A percentile compares a stretch with the other conserved stretches of the same genome.
These are phyloP conservation scores for Globisporangium megalacanthum DNA, from an alignment of 352 stramenopile genomes.

Conservation along the genomic window DNA sequence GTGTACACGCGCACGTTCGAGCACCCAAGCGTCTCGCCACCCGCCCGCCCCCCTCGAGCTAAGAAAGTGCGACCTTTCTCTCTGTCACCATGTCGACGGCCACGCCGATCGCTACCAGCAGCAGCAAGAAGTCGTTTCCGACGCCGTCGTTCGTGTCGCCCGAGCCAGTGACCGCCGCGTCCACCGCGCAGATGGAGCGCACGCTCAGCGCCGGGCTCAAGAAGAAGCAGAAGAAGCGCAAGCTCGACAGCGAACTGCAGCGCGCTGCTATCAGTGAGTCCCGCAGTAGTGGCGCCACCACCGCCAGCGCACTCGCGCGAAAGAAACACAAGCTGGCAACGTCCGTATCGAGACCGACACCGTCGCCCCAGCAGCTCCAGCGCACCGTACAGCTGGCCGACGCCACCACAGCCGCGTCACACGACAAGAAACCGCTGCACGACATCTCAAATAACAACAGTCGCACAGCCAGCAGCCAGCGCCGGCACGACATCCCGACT, in stretches of 20 bases:
- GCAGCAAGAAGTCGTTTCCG: slow-evolving; percentile 12
- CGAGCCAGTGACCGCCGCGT: slow-evolving; percentile 6
- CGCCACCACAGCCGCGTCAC: slow-evolving; percentile 2
- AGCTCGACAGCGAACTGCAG: slow-evolving; percentile 19
- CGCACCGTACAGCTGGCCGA: slow-evolving; percentile 15
- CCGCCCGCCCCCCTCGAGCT: too few species aligned
- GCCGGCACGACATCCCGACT: slow-evolving; percentile 16
- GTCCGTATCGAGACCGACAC: neutral
- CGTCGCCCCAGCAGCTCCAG: slow-evolving; percentile 11
- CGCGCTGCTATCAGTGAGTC: slow-evolving; percentile 6
- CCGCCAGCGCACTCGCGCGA: slow-evolving; percentile 1
- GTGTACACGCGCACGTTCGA: neutral
- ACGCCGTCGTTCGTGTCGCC: slow-evolving; percentile 44
- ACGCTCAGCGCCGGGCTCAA: slow-evolving; percentile 29
- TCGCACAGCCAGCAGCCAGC: neutral
- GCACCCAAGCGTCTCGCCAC: neutral
- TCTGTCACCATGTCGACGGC: neutral
- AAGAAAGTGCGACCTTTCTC: too few species aligned
- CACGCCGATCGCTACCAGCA: slow-evolving; percentile 7
- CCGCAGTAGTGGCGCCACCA: neutral
- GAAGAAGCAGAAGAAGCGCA: slow-evolving; percentile 31
- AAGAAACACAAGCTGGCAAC: slow-evolving; percentile 25
- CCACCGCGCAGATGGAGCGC: slow-evolving; percentile 23
- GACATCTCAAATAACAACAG: slow-evolving; percentile 44
- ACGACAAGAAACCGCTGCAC: slow-evolving; percentile 19